phyloP scores from a whole-genome alignment of 176 grass and related monocot species.

The Pontederia crassipes region DNA sequence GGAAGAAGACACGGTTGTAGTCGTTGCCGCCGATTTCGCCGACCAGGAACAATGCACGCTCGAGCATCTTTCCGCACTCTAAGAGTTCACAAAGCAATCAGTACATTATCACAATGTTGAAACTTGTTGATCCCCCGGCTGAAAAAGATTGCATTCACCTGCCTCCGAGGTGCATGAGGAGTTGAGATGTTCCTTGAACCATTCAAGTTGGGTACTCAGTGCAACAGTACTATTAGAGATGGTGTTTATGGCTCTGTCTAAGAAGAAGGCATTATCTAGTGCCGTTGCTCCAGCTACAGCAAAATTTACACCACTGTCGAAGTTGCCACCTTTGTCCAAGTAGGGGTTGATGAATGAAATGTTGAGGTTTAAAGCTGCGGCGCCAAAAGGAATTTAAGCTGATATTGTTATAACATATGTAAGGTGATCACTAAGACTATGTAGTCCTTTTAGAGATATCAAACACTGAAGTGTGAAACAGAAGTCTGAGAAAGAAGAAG shows the following conservation, averaged over 20 bases:
- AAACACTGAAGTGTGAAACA: neutral
- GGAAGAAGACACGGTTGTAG: constrained; percentile 84
- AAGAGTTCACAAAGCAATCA: neutral
- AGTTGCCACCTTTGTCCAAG: constrained; percentile 50
- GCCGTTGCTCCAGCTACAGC: constrained; percentile 84
- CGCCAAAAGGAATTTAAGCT: neutral
- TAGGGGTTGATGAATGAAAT: constrained; percentile 62
- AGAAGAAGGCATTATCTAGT: constrained; percentile 35
- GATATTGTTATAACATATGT: neutral
- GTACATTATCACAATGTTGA: constrained; percentile 2
- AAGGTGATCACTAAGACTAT: neutral
- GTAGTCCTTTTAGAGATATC: neutral
- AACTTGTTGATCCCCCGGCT: too few relatives aligned
- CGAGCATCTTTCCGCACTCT: constrained; percentile 49
- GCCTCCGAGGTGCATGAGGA: constrained; percentile 40
- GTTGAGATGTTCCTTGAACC: constrained; percentile 71
- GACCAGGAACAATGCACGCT: constrained; percentile 55
- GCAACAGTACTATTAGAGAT: constrained; percentile 29
- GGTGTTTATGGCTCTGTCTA: constrained; percentile 28
- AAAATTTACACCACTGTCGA: constrained; percentile 64
- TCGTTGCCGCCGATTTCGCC: constrained; percentile 97
- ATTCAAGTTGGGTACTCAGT: constrained; percentile 62
- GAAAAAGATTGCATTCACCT: constrained; percentile 21
- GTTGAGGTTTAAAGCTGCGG: constrained; percentile 61
- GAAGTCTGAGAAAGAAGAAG: neutral